Evolutionary conservation across 2,329 filamentous ascomycete genomes (phyloP), one percentile per base, ranked within the genome.

Genomic region (Xylaria hypoxylon): DNA sequence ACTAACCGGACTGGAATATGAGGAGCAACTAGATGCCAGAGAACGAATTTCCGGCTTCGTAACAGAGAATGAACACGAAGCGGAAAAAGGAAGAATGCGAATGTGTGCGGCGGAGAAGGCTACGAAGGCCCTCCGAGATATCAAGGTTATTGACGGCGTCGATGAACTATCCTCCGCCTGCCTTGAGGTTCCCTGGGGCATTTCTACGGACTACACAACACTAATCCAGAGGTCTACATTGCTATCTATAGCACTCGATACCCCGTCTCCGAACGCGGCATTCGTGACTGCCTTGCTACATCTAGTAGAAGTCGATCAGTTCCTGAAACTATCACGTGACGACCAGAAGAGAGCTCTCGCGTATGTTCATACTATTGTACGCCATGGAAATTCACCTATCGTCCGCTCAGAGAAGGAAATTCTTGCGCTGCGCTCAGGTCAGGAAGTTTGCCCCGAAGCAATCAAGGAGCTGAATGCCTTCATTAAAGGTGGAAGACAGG

Each of bases 301-400:
- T 33, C 67, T 75, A 3, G 45, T 55, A 52, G 53, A 59, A n/a
- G 40, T 60, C 17, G 40, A 62, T 2, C 48, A 58, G 10, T 75
- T 74, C 19, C 35, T 35, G 15, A 5, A 35, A 2, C 26, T 74
- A 17, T 17, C 64, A 3, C 31, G 10, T 45, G 45, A 69, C 3
- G 62, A 75, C 6, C 69, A 71, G 59, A 64, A 42, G 13, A 69
- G 56, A 31, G 38, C 40, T 11, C 59, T 66, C 3, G 69, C 67
- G 2, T 47, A 68, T 2, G 60, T 73, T 19, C 73, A 71, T 38
- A 22, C 28, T 2, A 72, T 66, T 8, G 47, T 71, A 11, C 31
- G 60, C 2, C 53, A 64, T 7, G 45, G 56, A 8, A 11, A 68
- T 10, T 6, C 57, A 15, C 62, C 51, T 19, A 67, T 70, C 10